A percentile compares a stretch with the other conserved stretches of the same genome.
Evolutionary conservation across 805 yeast genomes (phyloP).

Genomic region (Gaillardinia entomophila): DNA sequence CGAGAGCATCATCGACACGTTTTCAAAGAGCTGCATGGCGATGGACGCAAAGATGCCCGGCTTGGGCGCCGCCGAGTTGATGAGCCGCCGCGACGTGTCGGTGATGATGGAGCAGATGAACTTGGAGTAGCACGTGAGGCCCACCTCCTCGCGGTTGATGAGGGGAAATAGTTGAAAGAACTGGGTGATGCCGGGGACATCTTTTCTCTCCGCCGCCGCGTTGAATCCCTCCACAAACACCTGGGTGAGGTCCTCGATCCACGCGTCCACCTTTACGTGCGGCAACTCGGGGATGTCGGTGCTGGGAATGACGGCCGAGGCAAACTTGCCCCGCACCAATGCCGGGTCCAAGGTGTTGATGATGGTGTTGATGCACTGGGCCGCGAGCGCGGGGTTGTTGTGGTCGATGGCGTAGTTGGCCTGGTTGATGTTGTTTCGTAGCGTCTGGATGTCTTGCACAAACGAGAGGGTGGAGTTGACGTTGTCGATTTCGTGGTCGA

Average conservation of each 20-base stretch:
- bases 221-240: conserved; percentile 61
- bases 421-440: conserved; percentile 60
- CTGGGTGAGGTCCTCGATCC: conserved; percentile 53
- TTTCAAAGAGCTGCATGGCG: conserved; percentile 68
- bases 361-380: conserved; percentile 49
- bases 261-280: conserved; percentile 43
- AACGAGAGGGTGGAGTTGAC: conserved; percentile 58
- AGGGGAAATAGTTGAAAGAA: conserved; percentile 86
- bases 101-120: conserved; percentile 84
- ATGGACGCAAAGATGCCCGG: conserved; percentile 57
- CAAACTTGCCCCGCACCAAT: conserved; percentile 59
- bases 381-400: conserved; percentile 73
- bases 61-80: conserved; percentile 34
- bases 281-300: conserved; percentile 83
- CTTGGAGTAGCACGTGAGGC: conserved; percentile 74
- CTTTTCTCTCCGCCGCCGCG: conserved; percentile 58
- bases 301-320: conserved; percentile 78
- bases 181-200: conserved; percentile 66
- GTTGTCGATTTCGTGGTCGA: conserved; percentile 65
- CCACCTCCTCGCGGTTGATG: conserved; percentile 64
- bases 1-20: conserved; percentile 73
- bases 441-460: conserved; percentile 58
- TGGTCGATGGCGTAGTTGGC: conserved; percentile 65
- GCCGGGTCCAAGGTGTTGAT: conserved; percentile 44
- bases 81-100: conserved; percentile 65